A percentile compares a stretch with the other conserved stretches of the same genome.
These are phyloP conservation scores for Nitzschia inconspicua DNA, from an alignment of 108 stramenopile species.

Conservation along the genomic window DNA sequence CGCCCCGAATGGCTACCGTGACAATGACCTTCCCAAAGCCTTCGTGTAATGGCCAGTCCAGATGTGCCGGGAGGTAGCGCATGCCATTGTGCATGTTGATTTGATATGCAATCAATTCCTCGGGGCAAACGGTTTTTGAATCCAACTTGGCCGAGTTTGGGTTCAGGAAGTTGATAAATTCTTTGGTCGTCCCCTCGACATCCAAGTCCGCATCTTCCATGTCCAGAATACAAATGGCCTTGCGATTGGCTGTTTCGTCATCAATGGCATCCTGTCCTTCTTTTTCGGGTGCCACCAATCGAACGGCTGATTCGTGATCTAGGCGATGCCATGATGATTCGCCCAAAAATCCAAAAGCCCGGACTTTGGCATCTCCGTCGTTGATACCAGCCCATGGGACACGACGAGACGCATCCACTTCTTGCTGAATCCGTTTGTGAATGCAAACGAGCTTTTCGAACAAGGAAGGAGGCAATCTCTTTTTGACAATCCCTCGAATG, in stretches of 20 bases:
- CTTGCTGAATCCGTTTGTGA: too few relatives aligned
- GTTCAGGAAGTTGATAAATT: not conserved
- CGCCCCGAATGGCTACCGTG: conserved; percentile 10
- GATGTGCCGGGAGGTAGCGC: conserved; percentile 11
- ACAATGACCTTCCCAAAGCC: conserved; percentile 35
- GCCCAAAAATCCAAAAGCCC: conserved; percentile 18
- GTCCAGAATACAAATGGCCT: conserved; percentile 7
- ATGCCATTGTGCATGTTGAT: conserved; percentile 29
- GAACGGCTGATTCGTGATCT: not conserved
- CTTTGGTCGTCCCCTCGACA: not conserved
- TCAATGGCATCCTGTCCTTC: conserved; percentile 4
- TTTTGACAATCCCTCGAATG: too few relatives aligned
- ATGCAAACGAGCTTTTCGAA: too few relatives aligned
- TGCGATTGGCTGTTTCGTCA: conserved; percentile 19
- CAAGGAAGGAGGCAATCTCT: too few relatives aligned
- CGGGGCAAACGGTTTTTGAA: not conserved
- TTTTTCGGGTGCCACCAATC: conserved; percentile 23
- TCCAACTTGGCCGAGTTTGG: not conserved
- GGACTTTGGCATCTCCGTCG: not conserved
- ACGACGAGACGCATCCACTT: too few relatives aligned
- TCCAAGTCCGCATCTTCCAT: not conserved
- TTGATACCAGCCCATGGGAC: conserved; percentile 12
- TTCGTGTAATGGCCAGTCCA: conserved; percentile 26
- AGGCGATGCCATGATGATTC: not conserved
- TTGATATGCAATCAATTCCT: conserved; percentile 17